phyloP scores from a whole-genome alignment of 371 early-diverging fungal species.

The Lichtheimia ornata region DNA sequence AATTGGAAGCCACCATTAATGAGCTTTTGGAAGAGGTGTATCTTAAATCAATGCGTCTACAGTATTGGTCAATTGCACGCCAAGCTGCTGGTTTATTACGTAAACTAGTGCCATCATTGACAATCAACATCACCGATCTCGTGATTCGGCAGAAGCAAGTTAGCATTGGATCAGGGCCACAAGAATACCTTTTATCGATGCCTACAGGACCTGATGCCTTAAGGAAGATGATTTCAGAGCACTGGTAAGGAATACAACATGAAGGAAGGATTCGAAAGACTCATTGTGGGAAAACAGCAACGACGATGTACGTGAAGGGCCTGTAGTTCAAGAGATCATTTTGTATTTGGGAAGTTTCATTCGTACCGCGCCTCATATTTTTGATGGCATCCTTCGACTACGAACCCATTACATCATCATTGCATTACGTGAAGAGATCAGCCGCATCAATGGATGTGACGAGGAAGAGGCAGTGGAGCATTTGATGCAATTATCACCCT shows the following conservation, averaged over 20 bases:
- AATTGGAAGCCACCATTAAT: conserved; percentile 59
- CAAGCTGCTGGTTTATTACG: conserved; percentile 78
- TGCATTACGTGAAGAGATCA: conserved; percentile 85
- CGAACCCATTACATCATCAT: conserved; percentile 83
- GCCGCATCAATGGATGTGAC: conserved; percentile 68
- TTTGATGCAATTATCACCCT: conserved; percentile 81
- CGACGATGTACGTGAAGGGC: conserved; percentile 84
- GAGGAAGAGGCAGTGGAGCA: conserved; percentile 82
- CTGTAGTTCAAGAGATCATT: conserved; percentile 84
- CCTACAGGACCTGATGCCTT: conserved; percentile 74
- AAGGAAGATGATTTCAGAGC: conserved; percentile 63
- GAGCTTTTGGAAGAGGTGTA: conserved; percentile 83
- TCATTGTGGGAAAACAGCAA: conserved; percentile 24
- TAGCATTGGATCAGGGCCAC: conserved; percentile 73
- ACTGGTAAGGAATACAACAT: conserved; percentile 34
- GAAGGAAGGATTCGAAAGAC: neutral
- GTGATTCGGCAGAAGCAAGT: conserved; percentile 81
- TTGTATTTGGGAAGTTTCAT: conserved; percentile 80
- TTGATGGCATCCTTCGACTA: conserved; percentile 83
- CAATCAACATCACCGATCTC: conserved; percentile 82
- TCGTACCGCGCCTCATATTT: conserved; percentile 67
- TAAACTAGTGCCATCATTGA: conserved; percentile 76
- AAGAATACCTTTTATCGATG: conserved; percentile 66
- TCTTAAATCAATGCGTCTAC: conserved; percentile 69
- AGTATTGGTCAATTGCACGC: conserved; percentile 84